Base-by-base conservation (phyloP, 495 filamentous ascomycete genomes). In the Penicillium argentinense region DNA sequence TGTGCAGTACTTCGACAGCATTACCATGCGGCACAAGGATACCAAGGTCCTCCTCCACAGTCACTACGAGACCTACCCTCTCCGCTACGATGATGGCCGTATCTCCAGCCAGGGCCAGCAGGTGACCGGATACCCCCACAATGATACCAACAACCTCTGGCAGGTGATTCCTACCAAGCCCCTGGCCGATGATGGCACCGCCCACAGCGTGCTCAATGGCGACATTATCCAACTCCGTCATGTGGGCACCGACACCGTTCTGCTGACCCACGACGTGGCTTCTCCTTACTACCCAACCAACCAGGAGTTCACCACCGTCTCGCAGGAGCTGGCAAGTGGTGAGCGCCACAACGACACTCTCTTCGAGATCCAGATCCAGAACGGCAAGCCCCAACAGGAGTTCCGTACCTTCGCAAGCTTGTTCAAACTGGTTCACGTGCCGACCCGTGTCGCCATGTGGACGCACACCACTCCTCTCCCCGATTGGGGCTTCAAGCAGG, bases 121-220 rank as follows among this genome's bases (percentile, higher is more conserved):
- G 68, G 92, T 98, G 9, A 98, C 93, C 23, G 93, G 93, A 37
- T 98, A 98, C 63, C 93, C 93, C 3, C 91, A 86, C 76, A 96
- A 97, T 46, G 93, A 98, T 62, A 96, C 93, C 51, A 98, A 98
- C 80, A 98, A 98, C 72, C 80, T 96, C 60, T 98, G 93, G 93
- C 86, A 97, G 59, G 86, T 98, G 49, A 62, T 97, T 8, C 93
- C 93, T 1, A 68, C 76, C 4, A 68, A 72, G 18, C 64, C 77
- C 11, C 54, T 81, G 42, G 51, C 65, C 1, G 78, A 84, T 36
- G 64, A 78, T 23, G 68, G 67, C 22, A 36, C 63, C 26, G 79
- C 80, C 37, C 81, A 78, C 47, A 80, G 72, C 18, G 87, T 98
- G 42, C 84, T 78, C 60, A 91, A 95, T 56, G 86, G 91, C 29